Conservation (phyloP, 2,329 filamentous ascomycete species). For the Beauveria sp. region DNA sequence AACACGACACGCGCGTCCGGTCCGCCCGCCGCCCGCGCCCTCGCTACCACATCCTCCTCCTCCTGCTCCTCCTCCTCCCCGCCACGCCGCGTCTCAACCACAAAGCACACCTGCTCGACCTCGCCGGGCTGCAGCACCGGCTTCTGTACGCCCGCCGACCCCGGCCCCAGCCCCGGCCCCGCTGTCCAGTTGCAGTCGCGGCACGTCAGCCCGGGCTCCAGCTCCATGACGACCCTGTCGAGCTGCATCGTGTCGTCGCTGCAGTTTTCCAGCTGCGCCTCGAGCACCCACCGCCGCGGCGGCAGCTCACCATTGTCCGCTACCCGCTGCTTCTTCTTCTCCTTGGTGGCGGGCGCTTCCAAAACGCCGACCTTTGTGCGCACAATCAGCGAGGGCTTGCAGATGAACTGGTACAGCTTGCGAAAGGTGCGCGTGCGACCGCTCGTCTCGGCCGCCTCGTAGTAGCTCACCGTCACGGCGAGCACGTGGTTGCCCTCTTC, state of each 20-base stretch:
- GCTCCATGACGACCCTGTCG: slow-evolving; percentile 53
- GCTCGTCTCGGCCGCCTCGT: slow-evolving; percentile 67
- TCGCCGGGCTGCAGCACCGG: slow-evolving; percentile 55
- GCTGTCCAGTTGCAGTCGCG: slow-evolving; percentile 51
- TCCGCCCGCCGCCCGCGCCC: slow-evolving; percentile 26
- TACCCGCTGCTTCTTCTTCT: background rate
- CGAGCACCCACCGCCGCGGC: slow-evolving; percentile 60
- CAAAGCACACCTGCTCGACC: slow-evolving; percentile 59
- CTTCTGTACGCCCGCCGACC: slow-evolving; percentile 25
- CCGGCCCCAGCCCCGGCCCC: slow-evolving; percentile 16
- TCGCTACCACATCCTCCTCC: slow-evolving; percentile 20
- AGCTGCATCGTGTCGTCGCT: slow-evolving; percentile 76
- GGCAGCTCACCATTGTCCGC: too few relatives aligned
- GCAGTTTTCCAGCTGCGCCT: slow-evolving; percentile 93
- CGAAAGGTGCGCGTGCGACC: slow-evolving; percentile 77
- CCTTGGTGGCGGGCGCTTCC: slow-evolving; percentile 1
- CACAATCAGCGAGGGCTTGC: slow-evolving; percentile 82
- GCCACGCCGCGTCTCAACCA: slow-evolving; percentile 35
- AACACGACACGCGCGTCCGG: slow-evolving; percentile 56
- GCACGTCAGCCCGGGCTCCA: slow-evolving; percentile 42
- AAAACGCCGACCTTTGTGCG: slow-evolving; percentile 76
- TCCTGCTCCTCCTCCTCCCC: slow-evolving; percentile 15
- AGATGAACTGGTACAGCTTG: slow-evolving; percentile 95
- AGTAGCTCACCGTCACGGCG: slow-evolving; percentile 89
- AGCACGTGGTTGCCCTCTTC: slow-evolving; percentile 93